These are phyloP conservation scores for Populus deltoides DNA, from an alignment of 345 rosid species.

Conservation along the genomic window DNA sequence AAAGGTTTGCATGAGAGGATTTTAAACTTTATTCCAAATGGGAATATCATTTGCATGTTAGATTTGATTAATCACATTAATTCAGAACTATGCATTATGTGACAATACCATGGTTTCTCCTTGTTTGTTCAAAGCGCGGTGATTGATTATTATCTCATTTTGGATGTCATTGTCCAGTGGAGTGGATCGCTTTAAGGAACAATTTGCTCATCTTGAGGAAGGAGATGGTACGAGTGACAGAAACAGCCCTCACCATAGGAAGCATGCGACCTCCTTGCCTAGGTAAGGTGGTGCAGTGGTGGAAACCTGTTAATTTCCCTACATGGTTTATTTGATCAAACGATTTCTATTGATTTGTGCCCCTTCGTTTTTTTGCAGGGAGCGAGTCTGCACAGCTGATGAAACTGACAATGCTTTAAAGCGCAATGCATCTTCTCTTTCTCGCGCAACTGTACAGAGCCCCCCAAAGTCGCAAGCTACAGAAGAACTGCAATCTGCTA, in stretches of 20 bases:
- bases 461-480: slow-evolving; percentile 17
- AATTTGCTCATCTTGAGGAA: slow-evolving; percentile 87
- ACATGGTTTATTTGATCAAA: neutral
- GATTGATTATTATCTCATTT: neutral
- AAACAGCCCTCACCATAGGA: slow-evolving; percentile 54
- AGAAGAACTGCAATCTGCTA: slow-evolving; percentile 33
- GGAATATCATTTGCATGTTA: neutral
- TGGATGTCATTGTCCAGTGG: slow-evolving; percentile 44
- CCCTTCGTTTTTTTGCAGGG: slow-evolving; percentile 35
- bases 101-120: neutral
- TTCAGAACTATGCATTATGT: neutral
- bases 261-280: slow-evolving; percentile 71
- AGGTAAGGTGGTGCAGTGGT: slow-evolving; percentile 42
- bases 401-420: slow-evolving; percentile 31
- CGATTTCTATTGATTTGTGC: neutral
- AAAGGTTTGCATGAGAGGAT: neutral
- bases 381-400: slow-evolving; percentile 58
- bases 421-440: slow-evolving; percentile 33
- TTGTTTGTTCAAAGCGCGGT: neutral
- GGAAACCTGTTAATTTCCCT: neutral
- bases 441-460: slow-evolving; percentile 37
- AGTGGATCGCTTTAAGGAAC: slow-evolving; percentile 72
- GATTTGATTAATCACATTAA: neutral
- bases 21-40: neutral
- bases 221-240: slow-evolving; percentile 49